Evolutionary conservation across 106 monocot genomes (phyloP), one percentile per base, ranked within the genome.

Genomic region (Dendrobium officinale): DNA sequence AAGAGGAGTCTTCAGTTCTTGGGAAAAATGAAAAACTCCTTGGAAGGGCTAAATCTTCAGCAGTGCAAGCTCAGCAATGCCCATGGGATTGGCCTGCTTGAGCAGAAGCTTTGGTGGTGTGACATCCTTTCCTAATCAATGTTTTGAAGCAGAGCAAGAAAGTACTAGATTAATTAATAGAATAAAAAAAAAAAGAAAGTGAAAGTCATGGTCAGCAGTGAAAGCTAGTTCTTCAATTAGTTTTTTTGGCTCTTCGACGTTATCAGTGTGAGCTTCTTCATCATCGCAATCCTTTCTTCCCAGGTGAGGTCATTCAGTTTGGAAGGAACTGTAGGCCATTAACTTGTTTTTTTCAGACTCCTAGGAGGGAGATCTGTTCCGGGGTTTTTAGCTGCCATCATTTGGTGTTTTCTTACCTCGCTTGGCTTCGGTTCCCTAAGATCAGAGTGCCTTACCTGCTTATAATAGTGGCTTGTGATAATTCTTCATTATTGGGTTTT

Each of bases 21-120:
- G 66, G 81, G 84, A 48, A 92, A 88, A 47, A 77, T 92, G 79
- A 84, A 81, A 9, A 24, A 20, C 19, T 86, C 85, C 2, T 68
- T 96, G 42, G 42, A 81, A 22, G 96, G 93, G 6, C 86, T 96
- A 13, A 93, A 93, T 83, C 91, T 96, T 49, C 93, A 87, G 73
- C 75, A 79, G 42, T 95, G 93, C 87, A 89, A 84, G 76, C 33
- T 84, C 55, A 85, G 90, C 41, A 80, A 82, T 56, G 80, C 49
- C 41, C 75, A 85, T 59, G 84, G 83, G 17, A 82, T 93, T 16
- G 42, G 79, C 19, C 78, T 81, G 0, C 87, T 96, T 24, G 86
- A 89, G 82, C 86, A 90, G 83, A 88, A 93, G 82, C 87, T 96
- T 66, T 85, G 82, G 85, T 85, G 89, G 87, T 93, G 96, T 43